Base-by-base conservation (phyloP, 331 rosid species). In the Spiraea crenata region DNA sequence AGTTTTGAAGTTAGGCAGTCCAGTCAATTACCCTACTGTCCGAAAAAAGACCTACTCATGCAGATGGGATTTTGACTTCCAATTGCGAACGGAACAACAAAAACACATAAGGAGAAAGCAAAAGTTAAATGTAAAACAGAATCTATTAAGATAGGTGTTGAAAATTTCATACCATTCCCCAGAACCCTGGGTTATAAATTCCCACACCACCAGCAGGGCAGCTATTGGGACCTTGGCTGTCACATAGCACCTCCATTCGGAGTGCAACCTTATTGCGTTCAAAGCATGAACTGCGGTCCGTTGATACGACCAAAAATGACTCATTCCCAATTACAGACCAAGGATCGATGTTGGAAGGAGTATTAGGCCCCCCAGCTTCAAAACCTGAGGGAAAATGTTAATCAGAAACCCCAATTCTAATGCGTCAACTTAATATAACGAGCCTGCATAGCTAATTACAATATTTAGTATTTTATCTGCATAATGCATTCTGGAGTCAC, bases 291-390 rank as follows among this genome's bases (percentile, higher is more conserved):
- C 95, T 74, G 25, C 87, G 92, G 42, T 93, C 97, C 5, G 99
- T 93, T 54, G 86, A 86, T 41, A 93, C 88, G 69, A 35, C 65
- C 60, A 91, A 49, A 55, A 58, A 71, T 48, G 90, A 79, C 66
- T 82, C 95, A 57, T 76, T 62, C 55, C 99, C 99, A 76, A 93
- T 87, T 60, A 91, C 82, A 52, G 85, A 41, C 97, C 97, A 93
- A 3, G 99, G 99, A 81, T 79, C 83, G 71, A 93, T 93, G 79
- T 89, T 87, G 6, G 99, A 93, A 49, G 99, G 99, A 80, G 61
- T 76, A 58, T 83, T 84, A 1, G 81, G 72, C 6, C 97, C 99
- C 39, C 99, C 99, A 63, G 99, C 89, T 87, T 93, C 99, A 77
- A 93, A 93, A 73, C 99, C 99, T 93, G 85, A 58, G 80, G 76